Conservation (phyloP, 2,329 filamentous ascomycete species). For the Sclerotinia sclerotiorum region DNA sequence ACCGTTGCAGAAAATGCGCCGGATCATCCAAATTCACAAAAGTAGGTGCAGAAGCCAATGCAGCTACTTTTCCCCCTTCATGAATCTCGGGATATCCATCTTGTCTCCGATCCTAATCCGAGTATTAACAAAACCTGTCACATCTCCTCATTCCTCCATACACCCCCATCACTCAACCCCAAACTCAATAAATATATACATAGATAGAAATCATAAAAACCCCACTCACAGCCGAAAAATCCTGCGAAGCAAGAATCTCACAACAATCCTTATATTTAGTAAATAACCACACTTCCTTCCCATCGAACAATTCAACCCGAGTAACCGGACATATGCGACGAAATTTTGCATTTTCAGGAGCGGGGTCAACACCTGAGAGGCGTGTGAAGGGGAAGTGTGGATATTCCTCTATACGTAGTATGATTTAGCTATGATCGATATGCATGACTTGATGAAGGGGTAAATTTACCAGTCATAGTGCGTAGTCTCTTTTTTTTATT, state of each 20-base stretch:
- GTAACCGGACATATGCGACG: constrained; percentile 48
- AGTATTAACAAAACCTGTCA: not conserved
- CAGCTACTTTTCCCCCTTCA: constrained; percentile 49
- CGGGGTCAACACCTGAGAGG: no score
- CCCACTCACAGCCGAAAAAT: constrained; percentile 45
- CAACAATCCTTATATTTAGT: constrained; percentile 51
- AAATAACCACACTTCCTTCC: constrained; percentile 49
- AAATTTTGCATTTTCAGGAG: constrained; percentile 41
- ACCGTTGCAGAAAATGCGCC: constrained; percentile 49
- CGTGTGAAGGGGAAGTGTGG: no score
- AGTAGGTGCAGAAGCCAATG: constrained; percentile 48
- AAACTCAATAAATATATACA: not conserved
- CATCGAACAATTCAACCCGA: constrained; percentile 49
- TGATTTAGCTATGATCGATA: no score
- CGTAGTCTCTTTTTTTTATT: no score
- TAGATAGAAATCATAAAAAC: not conserved
- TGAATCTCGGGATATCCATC: constrained; percentile 50
- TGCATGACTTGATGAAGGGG: no score
- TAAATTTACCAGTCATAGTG: no score
- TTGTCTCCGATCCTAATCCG: constrained; percentile 42
- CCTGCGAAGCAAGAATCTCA: constrained; percentile 46
- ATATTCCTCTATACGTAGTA: no score
- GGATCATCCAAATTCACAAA: constrained; percentile 54
- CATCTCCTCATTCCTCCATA: not conserved
- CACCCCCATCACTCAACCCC: not conserved